Evolutionary conservation across 1,284 basidiomycete species (phyloP), one percentile per base, ranked within the genome.

Genomic region (Baeospora myosura): DNA sequence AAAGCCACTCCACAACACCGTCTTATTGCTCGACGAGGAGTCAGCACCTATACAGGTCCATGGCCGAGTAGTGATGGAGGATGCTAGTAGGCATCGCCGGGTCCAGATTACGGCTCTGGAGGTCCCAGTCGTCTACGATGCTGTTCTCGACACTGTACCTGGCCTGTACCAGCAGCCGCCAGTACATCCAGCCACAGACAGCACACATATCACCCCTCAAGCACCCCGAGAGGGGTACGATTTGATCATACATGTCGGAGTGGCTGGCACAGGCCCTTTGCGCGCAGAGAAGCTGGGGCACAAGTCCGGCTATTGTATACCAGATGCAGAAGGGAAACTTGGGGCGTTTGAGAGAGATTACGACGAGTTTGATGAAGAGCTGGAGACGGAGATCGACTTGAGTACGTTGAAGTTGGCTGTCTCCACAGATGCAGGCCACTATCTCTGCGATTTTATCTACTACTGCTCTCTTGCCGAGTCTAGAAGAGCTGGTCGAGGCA

Each of bases 361-460:
- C 44, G 66, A 69, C 40, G 62, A 52, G 24, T 66, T 68, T 45
- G 56, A 61, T 3, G 67, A 70, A 21, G 69, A 71, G 48, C 58
- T 70, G 24, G 59, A 57, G 20, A 68, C 68, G 10, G 66, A 69
- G 43, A 61, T 71, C 46, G 68, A 71, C 49, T 65, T 70, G 29
- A 62, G 39, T 35, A 28, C 41, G 23, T 48, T 83, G 78, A 66
- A 78, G 58, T 72, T 82, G n/a, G 76, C 78, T 53, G 71, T 76
- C 17, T 86, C 83, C 1, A 74, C 79, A 68, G 83, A 87, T 53
- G 79, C 83, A 16, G 84, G 84, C 0, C 82, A 81, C 54, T 85
- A 79, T 58, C 63, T 86, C n/a, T 81, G 77, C 56, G 84, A 87
- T 61, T 87, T 81, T 59, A 72, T 81, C 46, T 85, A 82, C 57